These are phyloP conservation scores for Paxillus rubicundulus DNA, from an alignment of 768 basidiomycete species.

Conservation along the genomic window DNA sequence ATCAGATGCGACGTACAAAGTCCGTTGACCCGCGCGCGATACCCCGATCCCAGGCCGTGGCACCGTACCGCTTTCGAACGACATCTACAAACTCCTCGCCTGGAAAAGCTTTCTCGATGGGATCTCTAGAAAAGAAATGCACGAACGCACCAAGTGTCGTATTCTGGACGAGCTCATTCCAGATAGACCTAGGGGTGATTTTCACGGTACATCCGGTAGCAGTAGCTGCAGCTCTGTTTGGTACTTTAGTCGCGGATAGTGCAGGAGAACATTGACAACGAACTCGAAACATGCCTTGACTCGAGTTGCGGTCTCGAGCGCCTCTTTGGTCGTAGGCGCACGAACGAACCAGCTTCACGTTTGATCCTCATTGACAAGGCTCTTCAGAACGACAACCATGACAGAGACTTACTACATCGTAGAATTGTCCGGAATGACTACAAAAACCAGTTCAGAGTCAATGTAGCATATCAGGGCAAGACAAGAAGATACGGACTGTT, in stretches of 20 bases:
- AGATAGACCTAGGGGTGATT: conserved; percentile 35
- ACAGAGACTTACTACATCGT: conserved; percentile 54
- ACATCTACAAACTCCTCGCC: conserved; percentile 65
- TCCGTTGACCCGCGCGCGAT: conserved; percentile 75
- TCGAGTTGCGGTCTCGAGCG: conserved; percentile 53
- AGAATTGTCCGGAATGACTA: conserved; percentile 83
- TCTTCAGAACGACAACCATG: not conserved
- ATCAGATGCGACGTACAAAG: conserved; percentile 52
- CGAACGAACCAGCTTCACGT: conserved; percentile 66
- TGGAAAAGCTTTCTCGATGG: conserved; percentile 23
- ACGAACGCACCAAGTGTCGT: conserved; percentile 49
- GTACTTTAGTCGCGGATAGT: not conserved
- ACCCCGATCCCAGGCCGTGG: conserved; percentile 63
- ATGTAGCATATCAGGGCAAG: not conserved
- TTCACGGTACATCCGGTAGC: conserved; percentile 63
- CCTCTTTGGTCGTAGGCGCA: conserved; percentile 63
- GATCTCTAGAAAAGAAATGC: not conserved
- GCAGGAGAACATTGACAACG: not conserved
- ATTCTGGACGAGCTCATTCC: conserved; percentile 67
- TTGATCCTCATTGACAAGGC: not conserved
- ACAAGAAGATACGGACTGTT: conserved; percentile 48
- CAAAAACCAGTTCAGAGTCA: not conserved
- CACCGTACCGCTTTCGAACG: conserved; percentile 57
- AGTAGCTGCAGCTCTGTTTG: conserved; percentile 56
- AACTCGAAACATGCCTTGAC: conserved; percentile 72